Conservation (phyloP, 2,329 filamentous ascomycete species). For the Verticillium longisporum region DNA sequence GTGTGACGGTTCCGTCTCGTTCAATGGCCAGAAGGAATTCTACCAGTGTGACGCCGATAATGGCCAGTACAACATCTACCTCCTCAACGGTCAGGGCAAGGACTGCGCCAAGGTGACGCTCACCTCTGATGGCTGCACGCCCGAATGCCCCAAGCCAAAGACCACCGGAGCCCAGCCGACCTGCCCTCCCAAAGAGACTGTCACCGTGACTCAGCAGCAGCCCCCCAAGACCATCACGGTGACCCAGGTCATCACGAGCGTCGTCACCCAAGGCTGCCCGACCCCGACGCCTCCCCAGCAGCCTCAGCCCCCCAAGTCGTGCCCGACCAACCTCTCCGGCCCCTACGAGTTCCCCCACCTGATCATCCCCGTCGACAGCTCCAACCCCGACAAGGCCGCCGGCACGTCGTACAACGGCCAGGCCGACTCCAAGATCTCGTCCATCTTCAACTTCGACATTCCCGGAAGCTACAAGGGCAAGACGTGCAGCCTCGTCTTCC, state of each 20-base stretch:
- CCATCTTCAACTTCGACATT: conserved; percentile 66
- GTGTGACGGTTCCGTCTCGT: conserved; percentile 28
- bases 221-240: not conserved
- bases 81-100: conserved; percentile 22
- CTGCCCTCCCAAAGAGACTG: not conserved
- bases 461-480: conserved; percentile 44
- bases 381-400: conserved; percentile 39
- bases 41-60: conserved; percentile 53
- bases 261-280: no score
- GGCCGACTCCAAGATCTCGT: conserved; percentile 43
- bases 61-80: conserved; percentile 51
- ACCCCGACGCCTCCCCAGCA: conserved; percentile 1
- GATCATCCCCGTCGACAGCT: conserved; percentile 53
- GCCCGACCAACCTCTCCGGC: conserved; percentile 36
- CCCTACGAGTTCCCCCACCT: conserved; percentile 53
- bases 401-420: conserved; percentile 51
- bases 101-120: conserved; percentile 45
- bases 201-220: not conserved
- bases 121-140: conserved; percentile 28
- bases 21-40: conserved; percentile 45
- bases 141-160: conserved; percentile 6
- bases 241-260: not conserved
- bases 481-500: conserved; percentile 58
- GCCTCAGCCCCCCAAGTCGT: conserved; percentile 17
- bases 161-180: not conserved